A percentile compares a stretch with the other conserved stretches of the same genome.
Evolutionary conservation across 148 eudicot species (phyloP).

Genomic region (Dianthus caryophyllus): DNA sequence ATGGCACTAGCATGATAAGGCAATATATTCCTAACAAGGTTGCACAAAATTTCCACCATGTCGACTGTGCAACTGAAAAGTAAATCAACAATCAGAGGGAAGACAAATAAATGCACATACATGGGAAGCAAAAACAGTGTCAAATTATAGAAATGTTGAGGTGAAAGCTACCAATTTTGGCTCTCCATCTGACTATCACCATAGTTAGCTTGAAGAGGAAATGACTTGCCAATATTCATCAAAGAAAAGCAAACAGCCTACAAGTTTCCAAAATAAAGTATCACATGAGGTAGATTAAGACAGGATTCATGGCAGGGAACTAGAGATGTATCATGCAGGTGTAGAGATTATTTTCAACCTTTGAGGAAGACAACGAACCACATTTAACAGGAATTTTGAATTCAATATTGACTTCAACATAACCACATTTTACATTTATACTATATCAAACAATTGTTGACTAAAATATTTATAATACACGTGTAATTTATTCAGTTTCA

Average conservation of each 20-base stretch:
- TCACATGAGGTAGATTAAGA: conserved; percentile 5
- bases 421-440: too few species aligned
- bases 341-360: background rate
- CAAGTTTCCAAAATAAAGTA: conserved; percentile 17
- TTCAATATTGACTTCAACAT: too few species aligned
- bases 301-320: background rate
- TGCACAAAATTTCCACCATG: conserved; percentile 75
- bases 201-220: conserved; percentile 26
- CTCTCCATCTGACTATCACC: conserved; percentile 33
- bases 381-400: background rate
- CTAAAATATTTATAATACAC: conserved; percentile 1
- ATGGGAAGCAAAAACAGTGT: background rate
- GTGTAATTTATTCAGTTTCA: background rate
- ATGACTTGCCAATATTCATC: conserved; percentile 48
- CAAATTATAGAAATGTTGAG: background rate
- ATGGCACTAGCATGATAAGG: conserved; percentile 43
- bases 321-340: background rate
- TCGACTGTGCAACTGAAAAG: conserved; percentile 48
- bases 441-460: background rate
- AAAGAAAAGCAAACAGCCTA: conserved; percentile 74
- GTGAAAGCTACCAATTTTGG: conserved; percentile 38
- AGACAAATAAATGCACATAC: background rate
- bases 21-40: conserved; percentile 54
- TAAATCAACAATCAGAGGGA: background rate
- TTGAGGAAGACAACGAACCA: background rate